Conservation (phyloP, 2,329 filamentous ascomycete species). For the Apiospora marii region DNA sequence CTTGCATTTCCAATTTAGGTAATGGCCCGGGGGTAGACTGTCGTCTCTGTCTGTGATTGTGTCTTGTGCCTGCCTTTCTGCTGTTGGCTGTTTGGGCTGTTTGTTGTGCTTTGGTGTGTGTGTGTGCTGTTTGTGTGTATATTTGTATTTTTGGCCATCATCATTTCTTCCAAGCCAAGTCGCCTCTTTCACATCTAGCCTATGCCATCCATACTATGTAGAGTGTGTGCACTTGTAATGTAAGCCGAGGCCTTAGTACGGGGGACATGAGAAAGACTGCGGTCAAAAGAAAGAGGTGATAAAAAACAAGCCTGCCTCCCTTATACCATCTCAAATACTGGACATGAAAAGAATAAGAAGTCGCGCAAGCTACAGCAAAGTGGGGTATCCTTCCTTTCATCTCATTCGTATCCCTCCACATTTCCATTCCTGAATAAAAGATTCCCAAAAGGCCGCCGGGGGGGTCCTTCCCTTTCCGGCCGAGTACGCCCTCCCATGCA, state of each 20-base stretch:
- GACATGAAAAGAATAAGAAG: conserved; percentile 34
- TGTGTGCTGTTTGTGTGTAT: background rate
- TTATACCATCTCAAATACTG: conserved; percentile 41
- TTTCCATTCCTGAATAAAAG: conserved; percentile 30
- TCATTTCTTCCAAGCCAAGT: background rate
- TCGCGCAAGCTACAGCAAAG: conserved; percentile 35
- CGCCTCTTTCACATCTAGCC: background rate
- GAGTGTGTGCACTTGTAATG: background rate
- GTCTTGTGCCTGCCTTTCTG: background rate
- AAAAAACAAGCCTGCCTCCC: conserved; percentile 32
- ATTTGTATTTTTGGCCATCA: background rate
- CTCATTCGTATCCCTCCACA: conserved; percentile 40
- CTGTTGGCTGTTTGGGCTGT: background rate
- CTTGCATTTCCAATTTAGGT: conserved; percentile 35
- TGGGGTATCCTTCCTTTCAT: conserved; percentile 45
- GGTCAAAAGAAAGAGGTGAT: conserved; percentile 3
- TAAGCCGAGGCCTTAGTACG: background rate
- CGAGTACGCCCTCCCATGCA: conserved; percentile 34
- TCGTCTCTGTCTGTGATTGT: background rate
- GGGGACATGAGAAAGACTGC: background rate
- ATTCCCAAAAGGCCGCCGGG: conserved; percentile 22
- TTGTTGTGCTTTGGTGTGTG: background rate
- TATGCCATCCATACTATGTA: background rate
- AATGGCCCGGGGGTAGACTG: background rate
- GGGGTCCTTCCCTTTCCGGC: conserved; percentile 30